Base-by-base conservation (phyloP, 345 rosid species). In the Moringa oleifera region DNA sequence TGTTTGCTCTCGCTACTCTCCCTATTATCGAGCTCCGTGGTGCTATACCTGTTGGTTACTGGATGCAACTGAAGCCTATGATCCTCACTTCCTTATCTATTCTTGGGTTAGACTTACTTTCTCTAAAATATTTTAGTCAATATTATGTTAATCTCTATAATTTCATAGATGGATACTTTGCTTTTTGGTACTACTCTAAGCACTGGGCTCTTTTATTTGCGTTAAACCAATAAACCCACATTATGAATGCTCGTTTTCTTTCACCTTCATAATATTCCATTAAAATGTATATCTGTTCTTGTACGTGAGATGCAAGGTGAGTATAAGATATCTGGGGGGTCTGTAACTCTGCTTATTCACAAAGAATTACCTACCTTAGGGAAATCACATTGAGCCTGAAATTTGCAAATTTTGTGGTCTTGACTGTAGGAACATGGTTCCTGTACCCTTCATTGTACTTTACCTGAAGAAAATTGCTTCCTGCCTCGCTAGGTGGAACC, bases 11-110 rank as follows among this genome's bases (percentile, higher is more conserved):
- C 19, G 94, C 98, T 23, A 93, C 96, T 17, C 91, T 90, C 60
- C 98, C 97, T 0, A 74, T 93, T 58, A 68, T 93, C 53, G 98
- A 93, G 77, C 98, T 93, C 51, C 96, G 97, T 36, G 94, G 98
- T 59, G 98, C 97, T 47, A 90, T 87, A 28, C 98, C 97, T 4
- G 96, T 93, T 50, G 98, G 98, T 61, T 90, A 93, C 64, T 93
- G 98, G 98, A 77, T 93, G 95, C 91, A 86, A 57, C 94, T 93
- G 16, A 80, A 80, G 31, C 98, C 97, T 17, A 21, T 23, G 0
- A 59, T 63, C 58, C 76, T 90, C 50, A 93, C 91, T 0, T 66
- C 76, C 59, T 69, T 80, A 67, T 75, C 96, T 64, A 71, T 90
- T 73, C 25, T 84, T 58, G 98, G 97, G 96, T 93, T 57, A 79